Evolutionary conservation across 306 rosid genomes (phyloP), one percentile per base, ranked within the genome.

Genomic region (Quercus gilva): DNA sequence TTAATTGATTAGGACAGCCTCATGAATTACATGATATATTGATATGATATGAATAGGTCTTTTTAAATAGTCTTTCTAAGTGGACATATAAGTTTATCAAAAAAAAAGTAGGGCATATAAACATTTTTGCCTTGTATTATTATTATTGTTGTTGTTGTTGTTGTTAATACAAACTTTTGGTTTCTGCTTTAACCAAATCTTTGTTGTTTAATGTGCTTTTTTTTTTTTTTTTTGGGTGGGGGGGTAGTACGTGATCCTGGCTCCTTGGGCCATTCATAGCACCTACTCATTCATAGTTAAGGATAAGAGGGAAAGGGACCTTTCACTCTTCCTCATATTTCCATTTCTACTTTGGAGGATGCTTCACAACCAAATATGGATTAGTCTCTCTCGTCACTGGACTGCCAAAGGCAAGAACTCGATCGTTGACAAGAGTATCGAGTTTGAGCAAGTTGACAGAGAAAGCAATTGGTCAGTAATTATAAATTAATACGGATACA

Each of bases 391-490:
- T 53, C 83, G 83, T n/a, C 65, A 80, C 45, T 26, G 28, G 1
- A 53, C 57, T 1, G 65, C 68, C 49, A 63, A 55, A 63, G 74
- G 74, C 43, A 74, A 65, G 14, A 35, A 18, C 23, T 18, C 21
- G 9, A 78, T 78, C 11, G 13, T 84, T 7, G 85, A 84, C 80
- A 84, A 69, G 35, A 80, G 77, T 28, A 23, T 84, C 10, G 85
- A 84, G 13, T 84, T 84, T 29, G 87, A 80, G 4, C 87, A 84
- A 70, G 82, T 84, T 49, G 87, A 84, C 77, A 68, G 87, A 69
- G 87, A 84, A 74, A 73, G 74, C 23, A 77, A 41, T 20, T 84
- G 87, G 87, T 84, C 6, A 4, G 79, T 49, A 49, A 12, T 37
- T 37, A 37, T 37, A 41, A 41, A 7, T 7, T 41, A 41, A 41